These are phyloP conservation scores for Corynascus novoguineensis DNA, from an alignment of 495 filamentous ascomycete species.

Conservation along the genomic window DNA sequence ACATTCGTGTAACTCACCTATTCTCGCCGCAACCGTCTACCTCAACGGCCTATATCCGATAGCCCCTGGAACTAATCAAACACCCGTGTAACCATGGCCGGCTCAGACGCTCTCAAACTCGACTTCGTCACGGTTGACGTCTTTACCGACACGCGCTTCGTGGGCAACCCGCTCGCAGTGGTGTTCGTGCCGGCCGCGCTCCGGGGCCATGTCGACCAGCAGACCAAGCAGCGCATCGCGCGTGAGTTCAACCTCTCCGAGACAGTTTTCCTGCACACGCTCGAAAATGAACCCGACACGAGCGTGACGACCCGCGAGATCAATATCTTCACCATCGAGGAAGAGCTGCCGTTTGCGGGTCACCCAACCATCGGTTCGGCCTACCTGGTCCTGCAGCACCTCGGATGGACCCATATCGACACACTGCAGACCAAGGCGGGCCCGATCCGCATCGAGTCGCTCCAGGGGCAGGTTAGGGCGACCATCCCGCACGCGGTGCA, in stretches of 20 bases:
- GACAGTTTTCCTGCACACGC: conserved; percentile 68
- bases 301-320: conserved; percentile 38
- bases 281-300: conserved; percentile 11
- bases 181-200: conserved; percentile 45
- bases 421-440: conserved; percentile 60
- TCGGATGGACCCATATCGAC: conserved; percentile 30
- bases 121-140: conserved; percentile 61
- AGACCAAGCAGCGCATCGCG: conserved; percentile 60
- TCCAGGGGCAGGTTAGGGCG: conserved; percentile 34
- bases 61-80: background rate
- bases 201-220: conserved; percentile 37
- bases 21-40: background rate
- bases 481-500: conserved; percentile 62
- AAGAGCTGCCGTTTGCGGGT: conserved; percentile 68
- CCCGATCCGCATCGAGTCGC: conserved; percentile 29
- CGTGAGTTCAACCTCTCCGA: conserved; percentile 82
- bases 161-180: conserved; percentile 65
- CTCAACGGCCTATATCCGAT: too few relatives aligned
- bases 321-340: conserved; percentile 63
- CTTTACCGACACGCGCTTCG: conserved; percentile 53
- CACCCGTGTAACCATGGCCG: background rate
- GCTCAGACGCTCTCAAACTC: conserved; percentile 25
- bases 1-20: background rate
- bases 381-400: conserved; percentile 43
- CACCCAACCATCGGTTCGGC: conserved; percentile 73